Percentiles rank a stretch among this genome's conserved stretches.
Conservation (phyloP, 495 filamentous ascomycete species). For the Bryoglossum gracile region DNA sequence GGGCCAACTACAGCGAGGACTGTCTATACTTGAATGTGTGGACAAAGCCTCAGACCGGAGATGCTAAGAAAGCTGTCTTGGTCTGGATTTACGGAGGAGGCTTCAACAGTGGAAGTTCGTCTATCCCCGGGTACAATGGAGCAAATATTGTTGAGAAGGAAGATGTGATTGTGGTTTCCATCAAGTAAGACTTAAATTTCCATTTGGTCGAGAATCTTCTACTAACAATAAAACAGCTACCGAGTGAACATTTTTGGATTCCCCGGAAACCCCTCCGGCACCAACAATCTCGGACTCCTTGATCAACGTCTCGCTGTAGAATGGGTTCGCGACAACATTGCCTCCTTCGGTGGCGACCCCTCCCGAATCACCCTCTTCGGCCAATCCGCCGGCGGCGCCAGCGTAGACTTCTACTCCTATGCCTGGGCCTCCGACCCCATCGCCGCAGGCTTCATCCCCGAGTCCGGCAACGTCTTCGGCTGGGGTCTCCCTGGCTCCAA, state of each 20-base stretch:
- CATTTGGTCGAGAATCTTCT: constrained; percentile 28
- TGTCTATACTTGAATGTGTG: constrained; percentile 48
- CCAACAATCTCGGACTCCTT: constrained; percentile 25
- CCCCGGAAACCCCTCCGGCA: constrained; percentile 36
- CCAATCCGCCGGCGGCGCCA: constrained; percentile 42
- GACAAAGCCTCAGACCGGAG: constrained; percentile 30
- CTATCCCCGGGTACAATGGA: constrained; percentile 33
- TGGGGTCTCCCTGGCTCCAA: constrained; percentile 32
- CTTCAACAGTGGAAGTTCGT: constrained; percentile 30
- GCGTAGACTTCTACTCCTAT: constrained; percentile 47
- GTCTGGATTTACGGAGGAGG: constrained; percentile 35
- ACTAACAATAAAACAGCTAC: constrained; percentile 41
- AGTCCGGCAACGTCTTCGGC: constrained; percentile 46
- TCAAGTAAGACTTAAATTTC: constrained; percentile 37
- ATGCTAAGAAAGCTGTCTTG: constrained; percentile 28
- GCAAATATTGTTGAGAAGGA: constrained; percentile 37
- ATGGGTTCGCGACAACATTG: constrained; percentile 54
- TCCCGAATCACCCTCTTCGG: constrained; percentile 35
- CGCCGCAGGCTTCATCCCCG: constrained; percentile 38
- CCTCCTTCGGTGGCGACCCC: constrained; percentile 41
- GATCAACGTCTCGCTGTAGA: constrained; percentile 46
- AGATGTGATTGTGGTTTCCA: constrained; percentile 50
- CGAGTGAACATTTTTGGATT: constrained; percentile 47
- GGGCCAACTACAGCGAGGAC: constrained; percentile 37
- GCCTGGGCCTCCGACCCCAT: constrained; percentile 41